Evolutionary conservation across 805 yeast genomes (phyloP).

Genomic region (Ogataea henricii): DNA sequence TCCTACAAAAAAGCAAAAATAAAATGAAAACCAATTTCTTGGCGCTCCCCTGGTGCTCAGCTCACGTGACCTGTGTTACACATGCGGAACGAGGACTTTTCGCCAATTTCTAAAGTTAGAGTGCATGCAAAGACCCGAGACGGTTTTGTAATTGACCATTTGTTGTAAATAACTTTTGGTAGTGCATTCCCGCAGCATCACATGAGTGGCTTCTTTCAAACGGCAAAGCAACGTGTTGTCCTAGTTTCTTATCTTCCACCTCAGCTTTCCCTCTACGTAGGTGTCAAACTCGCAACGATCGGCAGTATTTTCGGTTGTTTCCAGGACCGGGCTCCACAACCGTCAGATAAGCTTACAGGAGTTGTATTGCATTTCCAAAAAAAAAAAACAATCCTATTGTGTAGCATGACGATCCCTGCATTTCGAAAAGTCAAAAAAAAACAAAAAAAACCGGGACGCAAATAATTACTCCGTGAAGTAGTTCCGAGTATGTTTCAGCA

Average conservation of each 20-base stretch:
- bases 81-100: no score
- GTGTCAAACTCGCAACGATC: slow-evolving; percentile 1
- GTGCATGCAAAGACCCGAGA: no score
- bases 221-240: not conserved
- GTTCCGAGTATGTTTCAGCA: not conserved
- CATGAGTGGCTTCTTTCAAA: not conserved
- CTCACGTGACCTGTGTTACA: no score
- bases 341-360: not conserved
- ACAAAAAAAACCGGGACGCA: not conserved
- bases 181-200: not conserved
- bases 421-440: not conserved
- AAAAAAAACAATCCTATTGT: not conserved
- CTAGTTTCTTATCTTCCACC: not conserved
- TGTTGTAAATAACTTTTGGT: not conserved
- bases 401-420: not conserved
- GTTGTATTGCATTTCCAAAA: not conserved
- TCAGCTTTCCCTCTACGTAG: not conserved
- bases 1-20: no score
- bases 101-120: no score
- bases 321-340: not conserved
- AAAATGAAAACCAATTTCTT: no score
- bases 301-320: not conserved
- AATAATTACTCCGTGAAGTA: not conserved
- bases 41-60: no score
- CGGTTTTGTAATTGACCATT: no score